Evolutionary conservation across 768 basidiomycete genomes (phyloP), one percentile per base, ranked within the genome.

Genomic region (Multifurca ochricompacta): DNA sequence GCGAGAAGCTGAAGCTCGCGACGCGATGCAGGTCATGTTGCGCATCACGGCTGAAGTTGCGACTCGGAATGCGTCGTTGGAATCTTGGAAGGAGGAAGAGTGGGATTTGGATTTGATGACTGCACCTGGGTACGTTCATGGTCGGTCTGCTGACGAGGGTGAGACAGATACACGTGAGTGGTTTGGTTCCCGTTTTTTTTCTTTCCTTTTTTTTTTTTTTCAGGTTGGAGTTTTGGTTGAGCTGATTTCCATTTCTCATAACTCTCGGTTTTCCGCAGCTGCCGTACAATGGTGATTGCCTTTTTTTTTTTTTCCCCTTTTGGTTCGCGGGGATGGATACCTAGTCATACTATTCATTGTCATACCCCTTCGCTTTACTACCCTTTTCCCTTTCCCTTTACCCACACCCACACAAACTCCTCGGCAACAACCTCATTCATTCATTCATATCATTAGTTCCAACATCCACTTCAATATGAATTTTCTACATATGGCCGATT

Each of bases 101-200:
- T 61, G 60, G 60, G 60, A 61, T 21, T 27, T 61, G 30, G 60
- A 61, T 23, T 14, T 61, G 46, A 43, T 48, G 40, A 55, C 52
- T 13, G 48, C 60, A 3, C 60, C 60, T 4, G 60, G 54, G n/a
- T 61, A 60, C 42, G 16, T 60, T 4, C 52, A 61, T 28, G 58
- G 60, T 21, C 53, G 56, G 21, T 34, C 42, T 10, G 40, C 51
- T 5, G 56, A 54, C 6, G 58, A 48, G 16, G 51, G 50, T 16
- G 59, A 60, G 10, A 53, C 51, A 8, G 58, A 59, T 39, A 59
- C 52, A 7, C 52, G 60, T 61, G 48, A 48, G 59, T 60, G 16
- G 19, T 30, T 23, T 52, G 10, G 14, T 31, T 14, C 32, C 10
- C 35, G 18, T 16, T 27, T 28, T 19, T 21, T 46, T 6, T 6